Base-by-base conservation (phyloP, 345 rosid genomes). In the Eucalyptus cloeziana region DNA sequence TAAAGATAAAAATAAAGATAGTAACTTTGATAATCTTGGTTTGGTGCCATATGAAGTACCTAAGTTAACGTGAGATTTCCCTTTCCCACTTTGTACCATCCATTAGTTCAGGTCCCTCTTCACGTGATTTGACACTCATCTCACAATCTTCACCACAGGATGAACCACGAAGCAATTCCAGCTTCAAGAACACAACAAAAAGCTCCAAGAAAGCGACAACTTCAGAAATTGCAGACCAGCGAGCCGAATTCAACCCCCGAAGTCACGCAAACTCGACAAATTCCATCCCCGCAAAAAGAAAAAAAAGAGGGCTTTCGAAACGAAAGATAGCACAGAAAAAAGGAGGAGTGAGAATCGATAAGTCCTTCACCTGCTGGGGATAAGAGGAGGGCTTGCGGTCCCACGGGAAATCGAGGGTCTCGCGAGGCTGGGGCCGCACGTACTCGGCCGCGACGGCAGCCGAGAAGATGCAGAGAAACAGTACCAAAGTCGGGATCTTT, bases 391-490 rank as follows among this genome's bases (percentile, higher is more conserved):
- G 89, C 86, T 87, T 94, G 79, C 90, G 89, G 47, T 88, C 88
- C 99, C 95, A 94, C 89, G 97, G 94, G 37, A 96, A 95, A 47
- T 95, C 92, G 85, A 95, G 93, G 64, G 94, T 92, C 89, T 95
- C 91, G 31, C 99, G 98, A 90, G 98, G 97, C 50, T 89, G 94
- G 10, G 99, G 97, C 88, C 99, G 91, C 86, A 94, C 85, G 86
- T 97, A 98, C 3, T 94, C 94, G 86, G 92, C 93, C 2, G 91
- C 64, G n/a, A 90, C 95, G 50, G 94, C 80, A 86, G 89, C 91
- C 10, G 92, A 90, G 89, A 92, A 89, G 87, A 93, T 50, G 50
- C 93, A 71, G 83, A 92, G 90, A 43, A 90, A 30, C 25, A 89
- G 60, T 37, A 90, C 54, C 13, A 89, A 79, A 13, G 88, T 16